Conservation (phyloP, 2,329 filamentous ascomycete genomes). For the Colletotrichum coccodes region DNA sequence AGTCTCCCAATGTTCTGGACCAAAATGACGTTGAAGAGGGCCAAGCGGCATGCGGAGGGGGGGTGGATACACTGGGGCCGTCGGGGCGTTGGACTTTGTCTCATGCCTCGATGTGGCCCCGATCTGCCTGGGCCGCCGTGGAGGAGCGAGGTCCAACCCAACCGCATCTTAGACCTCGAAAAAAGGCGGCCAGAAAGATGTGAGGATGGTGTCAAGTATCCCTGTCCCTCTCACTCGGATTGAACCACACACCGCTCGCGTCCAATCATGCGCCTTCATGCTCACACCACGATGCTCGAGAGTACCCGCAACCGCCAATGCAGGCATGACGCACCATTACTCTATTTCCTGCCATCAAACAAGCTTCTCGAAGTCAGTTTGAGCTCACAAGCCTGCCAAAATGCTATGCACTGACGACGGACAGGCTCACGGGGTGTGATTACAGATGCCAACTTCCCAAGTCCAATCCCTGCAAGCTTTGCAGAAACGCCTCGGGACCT, state of each 20-base stretch:
- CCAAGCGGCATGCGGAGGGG: constrained; percentile 29
- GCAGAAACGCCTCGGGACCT: constrained; percentile 10
- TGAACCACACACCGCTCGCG: neutral
- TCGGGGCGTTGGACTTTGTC: constrained; percentile 27
- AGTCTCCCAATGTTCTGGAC: constrained; percentile 29
- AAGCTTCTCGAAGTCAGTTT: constrained; percentile 27
- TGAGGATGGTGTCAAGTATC: constrained; percentile 11
- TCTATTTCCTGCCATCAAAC: constrained; percentile 23
- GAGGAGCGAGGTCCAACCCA: neutral
- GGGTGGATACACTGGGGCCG: constrained; percentile 27
- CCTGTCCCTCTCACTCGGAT: constrained; percentile 18
- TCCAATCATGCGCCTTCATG: constrained; percentile 22
- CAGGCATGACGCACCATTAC: constrained; percentile 30
- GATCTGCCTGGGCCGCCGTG: constrained; percentile 19
- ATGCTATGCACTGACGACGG: constrained; percentile 20
- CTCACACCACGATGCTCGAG: constrained; percentile 7
- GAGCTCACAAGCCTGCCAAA: constrained; percentile 14
- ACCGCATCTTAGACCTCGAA: neutral
- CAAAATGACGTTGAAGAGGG: constrained; percentile 41
- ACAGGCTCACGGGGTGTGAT: constrained; percentile 15
- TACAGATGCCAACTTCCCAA: constrained; percentile 9
- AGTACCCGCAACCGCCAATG: constrained; percentile 12
- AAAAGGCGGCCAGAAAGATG: neutral
- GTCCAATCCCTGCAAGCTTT: constrained; percentile 21
- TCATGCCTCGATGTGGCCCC: constrained; percentile 23